These are phyloP conservation scores for Tetracladium setigerum DNA, from an alignment of 495 filamentous ascomycete genomes.

Conservation along the genomic window DNA sequence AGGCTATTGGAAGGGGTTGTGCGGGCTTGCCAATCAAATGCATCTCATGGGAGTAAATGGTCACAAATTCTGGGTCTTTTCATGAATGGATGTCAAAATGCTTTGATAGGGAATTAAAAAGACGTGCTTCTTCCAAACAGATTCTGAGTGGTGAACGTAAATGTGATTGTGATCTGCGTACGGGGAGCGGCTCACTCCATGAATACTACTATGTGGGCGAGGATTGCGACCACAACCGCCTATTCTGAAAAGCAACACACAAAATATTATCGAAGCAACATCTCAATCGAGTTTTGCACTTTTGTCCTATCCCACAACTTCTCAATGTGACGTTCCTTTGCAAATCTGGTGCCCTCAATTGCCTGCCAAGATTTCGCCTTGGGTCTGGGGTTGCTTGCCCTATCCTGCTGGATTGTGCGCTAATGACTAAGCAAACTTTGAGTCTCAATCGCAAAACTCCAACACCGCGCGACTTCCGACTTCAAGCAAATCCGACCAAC, in stretches of 20 bases:
- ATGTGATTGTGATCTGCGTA: too few relatives aligned
- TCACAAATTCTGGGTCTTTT: conserved; percentile 9
- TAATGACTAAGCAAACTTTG: conserved; percentile 22
- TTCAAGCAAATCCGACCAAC: conserved; percentile 25
- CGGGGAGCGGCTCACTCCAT: too few relatives aligned
- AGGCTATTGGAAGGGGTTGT: conserved; percentile 18
- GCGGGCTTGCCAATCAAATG: conserved; percentile 18
- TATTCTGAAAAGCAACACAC: too few relatives aligned
- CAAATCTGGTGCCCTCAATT: background rate
- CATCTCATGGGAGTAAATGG: conserved; percentile 18
- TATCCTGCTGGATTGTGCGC: conserved; percentile 7
- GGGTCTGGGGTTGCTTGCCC: conserved; percentile 12
- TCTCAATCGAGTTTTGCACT: background rate
- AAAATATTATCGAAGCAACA: too few relatives aligned
- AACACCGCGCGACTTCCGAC: conserved; percentile 1
- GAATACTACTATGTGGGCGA: too few relatives aligned
- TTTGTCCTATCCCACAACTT: background rate
- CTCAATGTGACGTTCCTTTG: background rate
- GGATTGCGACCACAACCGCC: too few relatives aligned
- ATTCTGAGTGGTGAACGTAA: background rate
- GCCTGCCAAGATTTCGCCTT: background rate
- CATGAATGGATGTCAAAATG: conserved; percentile 15
- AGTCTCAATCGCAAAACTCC: conserved; percentile 16
- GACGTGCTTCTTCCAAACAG: conserved; percentile 20
- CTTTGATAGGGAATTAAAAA: conserved; percentile 17